Base-by-base conservation (phyloP, 176 grass and related monocot species). In the Pontederia crassipes region DNA sequence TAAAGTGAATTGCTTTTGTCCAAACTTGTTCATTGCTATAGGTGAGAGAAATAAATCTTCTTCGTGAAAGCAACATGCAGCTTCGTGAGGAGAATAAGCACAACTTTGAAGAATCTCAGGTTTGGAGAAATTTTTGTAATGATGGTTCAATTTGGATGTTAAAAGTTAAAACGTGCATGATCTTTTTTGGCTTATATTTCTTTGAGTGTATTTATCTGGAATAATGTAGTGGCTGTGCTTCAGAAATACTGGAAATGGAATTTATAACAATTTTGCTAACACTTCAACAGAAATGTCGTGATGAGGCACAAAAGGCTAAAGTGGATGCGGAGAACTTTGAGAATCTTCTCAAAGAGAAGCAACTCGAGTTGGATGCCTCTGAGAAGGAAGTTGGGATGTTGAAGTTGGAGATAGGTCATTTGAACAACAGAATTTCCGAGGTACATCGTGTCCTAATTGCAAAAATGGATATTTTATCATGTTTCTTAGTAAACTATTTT, bases 61-160 rank as follows among this genome's bases (percentile, higher is more conserved):
- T 97, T 83, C 93, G 93, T 69, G 93, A 97, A 85, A 97, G 93
- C 79, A 97, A 97, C 53, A 87, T 97, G 71, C 93, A 97, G 27
- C 93, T 97, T 78, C 80, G 87, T 69, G 93, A 92, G 75, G 93
- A 97, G 79, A 97, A 91, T 71, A 83, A 45, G 12, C 93, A 97
- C 35, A 97, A 97, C 61, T 88, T 85, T 45, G 87, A 97, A 62
- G 93, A 97, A 85, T 88, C 81, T 64, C 93, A 91, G 93, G 93
- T 91, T 47, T 16, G 18, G 29, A 48, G 12, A 56, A 64, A 48
- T 6, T n/a, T 77, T 61, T 66, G 1, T 78, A 75, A 35, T 4
- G 72, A 11, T 49, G 24, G 48, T 8, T 65, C 17, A 28, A 27
- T 40, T 40, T 40, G 0, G 20, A 24, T 24, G 20, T 24, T 24